A percentile compares a stretch with the other conserved stretches of the same genome.
These are phyloP conservation scores for Piromyces sp. DNA, from an alignment of 192 early-diverging fungal species.

Conservation along the genomic window DNA sequence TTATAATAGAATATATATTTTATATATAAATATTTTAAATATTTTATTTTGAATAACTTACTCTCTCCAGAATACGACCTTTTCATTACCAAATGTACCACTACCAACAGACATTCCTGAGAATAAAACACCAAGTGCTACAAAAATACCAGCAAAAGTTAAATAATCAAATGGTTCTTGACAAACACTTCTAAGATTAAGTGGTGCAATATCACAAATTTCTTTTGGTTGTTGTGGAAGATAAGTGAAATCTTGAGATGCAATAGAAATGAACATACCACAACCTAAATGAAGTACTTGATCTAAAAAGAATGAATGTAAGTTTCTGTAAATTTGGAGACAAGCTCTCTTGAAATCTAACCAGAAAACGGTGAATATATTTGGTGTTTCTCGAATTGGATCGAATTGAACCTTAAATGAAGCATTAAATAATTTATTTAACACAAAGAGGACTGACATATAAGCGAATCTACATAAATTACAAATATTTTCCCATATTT, in stretches of 20 bases:
- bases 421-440: not conserved
- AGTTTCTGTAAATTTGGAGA: constrained; percentile 30
- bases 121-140: constrained; percentile 34
- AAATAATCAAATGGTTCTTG: constrained; percentile 12
- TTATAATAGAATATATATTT: too few species aligned
- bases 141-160: constrained; percentile 30
- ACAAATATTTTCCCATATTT: not conserved
- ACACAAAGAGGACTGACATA: not conserved
- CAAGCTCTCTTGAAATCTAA: constrained; percentile 19
- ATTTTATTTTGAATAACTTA: not conserved
- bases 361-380: constrained; percentile 20
- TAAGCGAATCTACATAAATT: not conserved
- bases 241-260: constrained; percentile 23
- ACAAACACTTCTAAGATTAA: constrained; percentile 9
- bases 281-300: constrained; percentile 30
- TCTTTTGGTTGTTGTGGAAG: constrained; percentile 22
- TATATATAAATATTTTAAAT: too few species aligned
- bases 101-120: constrained; percentile 35
- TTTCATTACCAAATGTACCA: constrained; percentile 44
- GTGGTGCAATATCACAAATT: constrained; percentile 24
- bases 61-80: constrained; percentile 48
- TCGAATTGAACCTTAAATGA: not conserved
- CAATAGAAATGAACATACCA: constrained; percentile 30
- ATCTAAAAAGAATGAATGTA: constrained; percentile 23
- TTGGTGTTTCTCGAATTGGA: constrained; percentile 13